These are phyloP conservation scores for Mucor irregularis DNA, from an alignment of 371 early-diverging fungal genomes.

Conservation along the genomic window DNA sequence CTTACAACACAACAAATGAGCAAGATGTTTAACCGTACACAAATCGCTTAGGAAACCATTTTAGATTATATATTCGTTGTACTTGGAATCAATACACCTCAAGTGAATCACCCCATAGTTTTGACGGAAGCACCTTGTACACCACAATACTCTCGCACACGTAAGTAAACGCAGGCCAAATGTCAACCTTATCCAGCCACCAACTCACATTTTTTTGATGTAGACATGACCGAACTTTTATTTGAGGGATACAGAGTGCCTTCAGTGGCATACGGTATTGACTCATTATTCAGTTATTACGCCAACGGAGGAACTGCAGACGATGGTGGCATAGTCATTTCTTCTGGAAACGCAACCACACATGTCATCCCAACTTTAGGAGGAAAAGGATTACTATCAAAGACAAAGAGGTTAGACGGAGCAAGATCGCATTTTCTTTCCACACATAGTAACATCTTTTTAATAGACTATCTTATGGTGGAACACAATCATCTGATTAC, in stretches of 20 bases:
- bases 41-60: constrained; percentile 62
- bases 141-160: constrained; percentile 71
- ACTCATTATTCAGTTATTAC: constrained; percentile 82
- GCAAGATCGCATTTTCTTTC: constrained; percentile 6
- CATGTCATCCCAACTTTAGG: constrained; percentile 76
- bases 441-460: too few species aligned
- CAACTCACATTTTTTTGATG: too few species aligned
- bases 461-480: constrained; percentile 16
- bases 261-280: constrained; percentile 82
- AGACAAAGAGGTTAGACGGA: constrained; percentile 48
- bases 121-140: constrained; percentile 85
- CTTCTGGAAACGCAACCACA: constrained; percentile 71
- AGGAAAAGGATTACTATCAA: constrained; percentile 59
- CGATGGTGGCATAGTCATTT: constrained; percentile 71
- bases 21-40: too few species aligned
- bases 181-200: too few species aligned
- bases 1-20: not conserved
- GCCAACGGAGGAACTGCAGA: constrained; percentile 56
- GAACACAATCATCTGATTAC: constrained; percentile 63
- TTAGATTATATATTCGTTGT: constrained; percentile 85
- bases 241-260: constrained; percentile 86
- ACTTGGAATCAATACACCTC: constrained; percentile 71
- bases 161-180: too few species aligned
- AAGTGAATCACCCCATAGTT: constrained; percentile 75
- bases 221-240: constrained; percentile 81